Evolutionary conservation across 2,329 filamentous ascomycete genomes (phyloP).

Genomic region (Blastomyces emzantsi): DNA sequence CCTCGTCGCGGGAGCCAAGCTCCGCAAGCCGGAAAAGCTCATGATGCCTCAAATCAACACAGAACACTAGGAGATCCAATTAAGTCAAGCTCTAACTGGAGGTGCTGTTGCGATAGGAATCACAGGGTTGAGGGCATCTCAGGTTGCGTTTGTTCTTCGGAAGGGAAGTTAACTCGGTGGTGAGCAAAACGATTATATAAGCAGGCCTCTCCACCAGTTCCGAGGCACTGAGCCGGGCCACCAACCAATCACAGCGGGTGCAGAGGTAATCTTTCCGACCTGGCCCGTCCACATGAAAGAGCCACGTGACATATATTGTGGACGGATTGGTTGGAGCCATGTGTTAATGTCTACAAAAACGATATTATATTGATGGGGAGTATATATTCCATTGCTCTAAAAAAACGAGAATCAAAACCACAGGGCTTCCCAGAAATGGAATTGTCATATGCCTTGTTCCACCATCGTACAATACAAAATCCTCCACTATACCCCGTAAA

Average conservation of each 20-base stretch:
- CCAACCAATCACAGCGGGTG: conserved; percentile 26
- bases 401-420: neutral
- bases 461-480: conserved; percentile 2
- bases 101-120: conserved; percentile 17
- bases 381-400: conserved; percentile 1
- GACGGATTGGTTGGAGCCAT: too few relatives aligned
- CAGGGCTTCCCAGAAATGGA: neutral
- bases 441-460: neutral
- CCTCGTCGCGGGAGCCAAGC: conserved; percentile 41
- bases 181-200: conserved; percentile 29
- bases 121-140: conserved; percentile 9
- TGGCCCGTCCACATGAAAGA: conserved; percentile 17
- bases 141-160: conserved; percentile 4
- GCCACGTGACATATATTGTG: neutral
- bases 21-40: conserved; percentile 44
- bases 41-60: conserved; percentile 33
- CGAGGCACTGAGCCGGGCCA: conserved; percentile 25
- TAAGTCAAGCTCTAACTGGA: conserved; percentile 16
- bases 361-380: neutral
- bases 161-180: conserved; percentile 12
- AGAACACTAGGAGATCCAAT: conserved; percentile 19
- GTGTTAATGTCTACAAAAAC: neutral
- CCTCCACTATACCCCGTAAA: neutral
- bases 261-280: conserved; percentile 33
- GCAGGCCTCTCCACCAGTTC: conserved; percentile 24